Percentiles rank a stretch among this genome's conserved stretches.
Evolutionary conservation across 2,329 filamentous ascomycete species (phyloP).

Genomic region (Calonectria fujianensis): DNA sequence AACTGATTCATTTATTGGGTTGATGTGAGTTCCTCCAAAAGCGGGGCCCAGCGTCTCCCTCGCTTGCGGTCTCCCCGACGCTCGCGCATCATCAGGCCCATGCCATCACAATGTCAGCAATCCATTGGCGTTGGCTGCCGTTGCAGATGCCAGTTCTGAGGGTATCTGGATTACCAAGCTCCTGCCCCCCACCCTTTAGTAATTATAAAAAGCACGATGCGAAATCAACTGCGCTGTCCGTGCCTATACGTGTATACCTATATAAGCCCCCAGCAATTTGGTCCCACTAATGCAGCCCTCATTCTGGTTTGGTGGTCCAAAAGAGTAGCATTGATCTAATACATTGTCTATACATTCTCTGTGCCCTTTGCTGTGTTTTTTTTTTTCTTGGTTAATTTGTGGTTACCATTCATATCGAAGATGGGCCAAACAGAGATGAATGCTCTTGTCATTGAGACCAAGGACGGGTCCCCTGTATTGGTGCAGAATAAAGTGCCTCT

Average conservation of each 20-base stretch:
- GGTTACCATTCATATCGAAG: not conserved
- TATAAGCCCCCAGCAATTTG: not conserved
- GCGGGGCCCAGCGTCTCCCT: not conserved
- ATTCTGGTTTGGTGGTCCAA: not conserved
- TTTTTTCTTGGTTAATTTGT: not conserved
- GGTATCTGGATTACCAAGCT: slow-evolving; percentile 23
- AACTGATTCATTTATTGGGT: not conserved
- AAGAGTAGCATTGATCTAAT: not conserved
- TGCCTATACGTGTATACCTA: not conserved
- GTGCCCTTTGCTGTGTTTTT: not conserved
- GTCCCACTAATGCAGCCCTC: not conserved
- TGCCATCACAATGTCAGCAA: not conserved
- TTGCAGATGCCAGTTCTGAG: slow-evolving; percentile 6
- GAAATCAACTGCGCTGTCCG: not conserved
- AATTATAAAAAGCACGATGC: slow-evolving; percentile 13
- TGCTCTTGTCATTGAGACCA: slow-evolving; percentile 47
- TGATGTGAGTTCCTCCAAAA: not conserved
- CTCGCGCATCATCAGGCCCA: not conserved
- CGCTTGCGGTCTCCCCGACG: not conserved
- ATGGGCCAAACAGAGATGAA: slow-evolving; percentile 45
- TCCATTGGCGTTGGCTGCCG: not conserved
- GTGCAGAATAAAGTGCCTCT: slow-evolving; percentile 42
- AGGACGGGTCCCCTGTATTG: slow-evolving; percentile 41
- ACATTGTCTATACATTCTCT: not conserved
- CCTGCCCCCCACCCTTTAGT: slow-evolving; percentile 7